phyloP scores from a whole-genome alignment of 116 monocot genomes.

The Dioscorea cayenensis region DNA sequence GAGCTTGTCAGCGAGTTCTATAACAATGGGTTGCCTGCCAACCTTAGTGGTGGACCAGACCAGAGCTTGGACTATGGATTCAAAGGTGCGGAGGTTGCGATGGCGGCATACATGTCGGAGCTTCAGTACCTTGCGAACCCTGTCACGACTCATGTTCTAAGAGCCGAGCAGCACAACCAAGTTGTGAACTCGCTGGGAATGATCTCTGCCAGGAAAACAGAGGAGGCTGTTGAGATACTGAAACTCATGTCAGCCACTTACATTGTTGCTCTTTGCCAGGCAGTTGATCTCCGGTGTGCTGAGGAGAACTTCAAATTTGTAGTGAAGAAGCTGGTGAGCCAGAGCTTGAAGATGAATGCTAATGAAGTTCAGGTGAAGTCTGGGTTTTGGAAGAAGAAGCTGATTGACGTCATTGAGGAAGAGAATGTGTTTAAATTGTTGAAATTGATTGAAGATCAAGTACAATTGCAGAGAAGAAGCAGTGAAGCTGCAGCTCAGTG shows the following conservation, averaged over 20 bases:
- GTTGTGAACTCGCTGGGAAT: constrained; percentile 41
- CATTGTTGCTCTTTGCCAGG: constrained; percentile 34
- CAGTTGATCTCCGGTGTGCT: constrained; percentile 23
- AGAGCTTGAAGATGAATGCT: not conserved
- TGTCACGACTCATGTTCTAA: constrained; percentile 41
- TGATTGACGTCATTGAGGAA: constrained; percentile 29
- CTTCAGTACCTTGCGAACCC: constrained; percentile 31
- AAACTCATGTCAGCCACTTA: constrained; percentile 32
- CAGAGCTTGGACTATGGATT: constrained; percentile 39
- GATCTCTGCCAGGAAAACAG: constrained; percentile 33
- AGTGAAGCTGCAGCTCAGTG: no score
- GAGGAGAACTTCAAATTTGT: constrained; percentile 30
- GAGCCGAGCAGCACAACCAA: constrained; percentile 48
- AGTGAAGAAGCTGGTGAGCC: constrained; percentile 20
- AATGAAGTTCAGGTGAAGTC: not conserved
- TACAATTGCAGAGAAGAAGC: no score
- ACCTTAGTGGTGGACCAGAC: constrained; percentile 22
- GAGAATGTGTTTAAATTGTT: constrained; percentile 49
- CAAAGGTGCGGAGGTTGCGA: constrained; percentile 45
- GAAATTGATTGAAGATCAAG: no score
- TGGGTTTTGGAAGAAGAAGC: constrained; percentile 1
- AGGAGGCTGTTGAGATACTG: constrained; percentile 23
- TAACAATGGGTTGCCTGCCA: constrained; percentile 36
- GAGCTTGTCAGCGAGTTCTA: constrained; percentile 44
- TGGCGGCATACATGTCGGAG: constrained; percentile 39